phyloP scores from a whole-genome alignment of 2,329 filamentous ascomycete genomes.

The Fusarium setosum region DNA sequence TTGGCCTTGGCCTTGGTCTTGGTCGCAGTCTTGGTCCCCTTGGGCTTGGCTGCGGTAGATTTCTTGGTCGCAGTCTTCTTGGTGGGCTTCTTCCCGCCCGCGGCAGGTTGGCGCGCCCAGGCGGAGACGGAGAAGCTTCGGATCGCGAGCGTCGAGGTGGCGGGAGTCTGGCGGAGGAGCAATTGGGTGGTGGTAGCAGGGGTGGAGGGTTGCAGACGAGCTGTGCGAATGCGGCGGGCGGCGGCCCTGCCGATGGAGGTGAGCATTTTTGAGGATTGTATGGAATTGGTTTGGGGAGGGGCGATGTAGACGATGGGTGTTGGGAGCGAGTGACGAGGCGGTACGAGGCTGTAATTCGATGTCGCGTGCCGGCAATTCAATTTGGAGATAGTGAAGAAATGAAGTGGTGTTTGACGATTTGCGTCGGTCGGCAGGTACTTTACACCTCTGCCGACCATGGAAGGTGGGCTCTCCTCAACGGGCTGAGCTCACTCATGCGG shows the following conservation, averaged over 20 bases:
- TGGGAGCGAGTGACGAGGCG: not conserved
- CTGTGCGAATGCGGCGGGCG: slow-evolving; percentile 48
- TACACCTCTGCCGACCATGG: slow-evolving; percentile 5
- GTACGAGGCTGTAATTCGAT: slow-evolving; percentile 10
- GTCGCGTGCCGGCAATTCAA: slow-evolving; percentile 23
- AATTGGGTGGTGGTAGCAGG: slow-evolving; percentile 36
- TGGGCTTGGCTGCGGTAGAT: slow-evolving; percentile 26
- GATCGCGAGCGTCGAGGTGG: slow-evolving; percentile 30
- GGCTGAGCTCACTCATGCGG: not conserved
- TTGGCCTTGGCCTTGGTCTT: slow-evolving; percentile 42
- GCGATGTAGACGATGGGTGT: not conserved
- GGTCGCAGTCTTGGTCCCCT: slow-evolving; percentile 43
- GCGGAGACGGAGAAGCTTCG: slow-evolving; percentile 49
- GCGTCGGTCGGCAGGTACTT: not conserved
- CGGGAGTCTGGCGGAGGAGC: slow-evolving; percentile 31
- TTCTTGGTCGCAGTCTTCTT: slow-evolving; percentile 35
- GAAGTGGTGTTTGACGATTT: slow-evolving; percentile 34
- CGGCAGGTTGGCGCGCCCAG: slow-evolving; percentile 39
- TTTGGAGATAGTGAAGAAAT: slow-evolving; percentile 14
- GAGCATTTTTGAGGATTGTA: slow-evolving; percentile 50
- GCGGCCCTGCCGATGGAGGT: slow-evolving; percentile 54
- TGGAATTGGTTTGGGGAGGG: not conserved
- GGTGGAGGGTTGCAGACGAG: slow-evolving; percentile 38
- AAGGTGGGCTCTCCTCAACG: slow-evolving; percentile 9
- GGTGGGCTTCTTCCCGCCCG: slow-evolving; percentile 32